Percentiles rank a stretch among this genome's conserved stretches.
Conservation (phyloP, 2,329 filamentous ascomycete genomes). For the Xylaria sp. region DNA sequence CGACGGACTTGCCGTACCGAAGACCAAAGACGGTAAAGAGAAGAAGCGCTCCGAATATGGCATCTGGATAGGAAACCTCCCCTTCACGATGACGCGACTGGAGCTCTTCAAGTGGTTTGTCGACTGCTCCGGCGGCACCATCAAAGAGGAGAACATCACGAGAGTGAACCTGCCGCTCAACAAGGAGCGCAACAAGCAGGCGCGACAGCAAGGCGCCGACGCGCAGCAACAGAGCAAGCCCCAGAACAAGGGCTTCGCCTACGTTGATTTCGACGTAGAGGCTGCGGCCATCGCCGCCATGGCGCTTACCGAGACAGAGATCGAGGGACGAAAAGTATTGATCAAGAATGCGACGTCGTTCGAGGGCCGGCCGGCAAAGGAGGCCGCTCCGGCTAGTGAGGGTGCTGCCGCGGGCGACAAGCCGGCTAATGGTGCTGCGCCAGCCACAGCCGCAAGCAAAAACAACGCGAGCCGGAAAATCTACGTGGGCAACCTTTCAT, state of each 20-base stretch:
- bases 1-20: conserved; percentile 26
- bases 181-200: conserved; percentile 34
- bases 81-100: conserved; percentile 71
- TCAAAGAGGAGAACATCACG: conserved; percentile 68
- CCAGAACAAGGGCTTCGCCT: conserved; percentile 92
- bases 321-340: conserved; percentile 71
- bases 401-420: conserved; percentile 29
- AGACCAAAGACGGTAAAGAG: conserved; percentile 38
- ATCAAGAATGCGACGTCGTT: conserved; percentile 92
- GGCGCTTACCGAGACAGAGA: conserved; percentile 75
- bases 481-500: conserved; percentile 87
- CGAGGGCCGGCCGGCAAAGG: conserved; percentile 77
- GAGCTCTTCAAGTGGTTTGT: conserved; percentile 78
- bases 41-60: conserved; percentile 70
- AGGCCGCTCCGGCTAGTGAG: conserved; percentile 30
- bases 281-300: conserved; percentile 71
- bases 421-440: conserved; percentile 20
- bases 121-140: conserved; percentile 60
- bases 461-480: conserved; percentile 68
- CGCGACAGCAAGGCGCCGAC: conserved; percentile 23
- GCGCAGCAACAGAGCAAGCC: conserved; percentile 22
- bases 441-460: conserved; percentile 29
- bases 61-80: conserved; percentile 93
- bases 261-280: conserved; percentile 79
- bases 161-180: conserved; percentile 72